Evolutionary conservation across 768 basidiomycete genomes (phyloP), one percentile per base, ranked within the genome.

Genomic region (Tulasnella sp.): DNA sequence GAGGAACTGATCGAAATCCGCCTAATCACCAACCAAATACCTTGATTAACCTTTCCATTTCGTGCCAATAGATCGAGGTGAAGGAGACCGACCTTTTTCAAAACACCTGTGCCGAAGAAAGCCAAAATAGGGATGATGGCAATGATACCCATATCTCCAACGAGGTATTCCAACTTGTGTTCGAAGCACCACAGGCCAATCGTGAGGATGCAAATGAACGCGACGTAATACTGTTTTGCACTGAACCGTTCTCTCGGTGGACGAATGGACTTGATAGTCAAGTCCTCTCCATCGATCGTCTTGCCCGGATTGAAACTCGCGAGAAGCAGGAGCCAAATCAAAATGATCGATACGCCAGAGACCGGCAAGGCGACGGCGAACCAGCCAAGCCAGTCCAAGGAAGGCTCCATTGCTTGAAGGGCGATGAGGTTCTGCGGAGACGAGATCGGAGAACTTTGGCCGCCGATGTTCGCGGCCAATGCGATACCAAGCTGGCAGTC

Each of bases 351-450:
- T 22, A 94, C 79, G 17, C 84, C 83, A 0, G 96, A 93, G 32
- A 98, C 96, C 0, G 97, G 97, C 8, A 98, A 81, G 6, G 96
- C 89, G 59, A 99, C 94, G 22, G 88, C 87, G 79, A 99, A 98
- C 97, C 97, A 99, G 44, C 86, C 84, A 1, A 84, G 87, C 96
- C 96, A 98, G 77, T 90, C 90, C 3, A 98, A 80, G 1, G 86
- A 85, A 0, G 90, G 89, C 47, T 93, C 86, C 96, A 99, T 98
- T 3, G 82, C 86, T n/a, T 85, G 81, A 7, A 98, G 81, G 4
- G 95, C 95, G 74, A 99, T 98, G 35, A 98, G 86, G 79, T 98
- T 99, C 80, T 99, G 96, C 1, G 96, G 96, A 0, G 95, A 98
- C 2, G 96, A 98, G 73, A 98, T 98, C 1, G 95, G 96, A 0